Base-by-base conservation (phyloP, 208 protist genomes). In the Eutreptiella sp. region DNA sequence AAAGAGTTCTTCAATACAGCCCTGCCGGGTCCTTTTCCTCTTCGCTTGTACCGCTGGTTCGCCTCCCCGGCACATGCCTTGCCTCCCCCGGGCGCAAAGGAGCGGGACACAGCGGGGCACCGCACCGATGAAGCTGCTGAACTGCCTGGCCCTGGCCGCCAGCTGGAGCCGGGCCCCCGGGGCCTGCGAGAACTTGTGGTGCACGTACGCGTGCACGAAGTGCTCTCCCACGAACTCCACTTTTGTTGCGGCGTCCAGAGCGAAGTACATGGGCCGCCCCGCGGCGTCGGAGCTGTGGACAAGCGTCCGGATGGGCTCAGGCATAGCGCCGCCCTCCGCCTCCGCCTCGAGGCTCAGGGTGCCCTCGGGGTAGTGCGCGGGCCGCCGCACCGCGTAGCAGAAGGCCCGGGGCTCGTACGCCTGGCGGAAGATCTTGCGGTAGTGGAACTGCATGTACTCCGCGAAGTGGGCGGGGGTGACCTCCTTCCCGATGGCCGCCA, bases 251-350 rank as follows among this genome's bases (percentile, higher is more conserved):
- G 67, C 67, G 29, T 23, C 28, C 14, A 73, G 53, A 19, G 14
- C n/a, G 46, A 73, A 73, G 19, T 24, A 48, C 67, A 73, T 73
- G 11, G 60, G 32, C 50, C n/a, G n/a, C n/a, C n/a, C n/a, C n/a
- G n/a, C n/a, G n/a, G n/a, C n/a, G n/a, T 29, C 16, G n/a, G 1
- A 14, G 38, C 26, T 9, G 14, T 48, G 3, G n/a, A 70, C 65
- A 2, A 41, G n/a, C n/a, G 33, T 46, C 31, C 3, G n/a, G 3
- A 48, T 23, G 19, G 41, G 61, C 14, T 53, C 29, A 2, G 35
- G 14, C 27, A 61, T 32, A 14, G 23, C 9, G 3, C 59, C 38
- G 24, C 23, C 24, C 23, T 14, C n/a, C 1, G 24, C 7, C 19
- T 58, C 38, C 26, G 7, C 52, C 21, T 63, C 60, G 33, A 66